phyloP scores from a whole-genome alignment of 208 protist genomes.

The Leishmania gerbilli region DNA sequence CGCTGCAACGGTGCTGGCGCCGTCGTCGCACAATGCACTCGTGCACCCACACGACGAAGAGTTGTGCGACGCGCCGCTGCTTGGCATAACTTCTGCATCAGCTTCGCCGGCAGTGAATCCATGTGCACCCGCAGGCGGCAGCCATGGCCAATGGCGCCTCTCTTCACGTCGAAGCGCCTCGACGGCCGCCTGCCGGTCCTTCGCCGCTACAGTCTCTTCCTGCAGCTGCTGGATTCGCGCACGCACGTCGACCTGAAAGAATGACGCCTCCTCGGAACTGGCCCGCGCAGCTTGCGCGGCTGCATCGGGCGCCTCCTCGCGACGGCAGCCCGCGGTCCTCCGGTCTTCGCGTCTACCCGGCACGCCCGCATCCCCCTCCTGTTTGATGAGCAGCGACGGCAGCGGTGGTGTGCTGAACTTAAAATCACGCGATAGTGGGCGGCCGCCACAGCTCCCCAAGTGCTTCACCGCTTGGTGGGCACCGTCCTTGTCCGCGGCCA shows the following conservation, averaged over 20 bases:
- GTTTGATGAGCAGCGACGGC: conserved; percentile 24
- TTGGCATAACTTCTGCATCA: neutral
- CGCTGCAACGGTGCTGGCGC: neutral
- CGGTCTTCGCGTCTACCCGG: neutral
- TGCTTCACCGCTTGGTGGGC: conserved; percentile 49
- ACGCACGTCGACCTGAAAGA: conserved; percentile 68
- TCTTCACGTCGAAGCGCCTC: conserved; percentile 7
- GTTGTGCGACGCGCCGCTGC: neutral
- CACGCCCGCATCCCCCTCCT: neutral
- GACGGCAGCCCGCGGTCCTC: neutral
- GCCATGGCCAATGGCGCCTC: neutral
- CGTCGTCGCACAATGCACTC: neutral
- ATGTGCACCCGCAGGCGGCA: neutral
- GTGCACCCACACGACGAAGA: neutral
- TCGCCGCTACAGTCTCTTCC: conserved; percentile 1
- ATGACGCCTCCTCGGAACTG: conserved; percentile 19
- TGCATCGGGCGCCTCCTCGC: neutral
- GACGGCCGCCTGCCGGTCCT: neutral
- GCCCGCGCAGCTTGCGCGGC: neutral
- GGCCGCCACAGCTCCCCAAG: conserved; percentile 33
- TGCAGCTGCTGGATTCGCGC: conserved; percentile 23
- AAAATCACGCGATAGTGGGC: conserved; percentile 39
- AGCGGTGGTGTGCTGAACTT: conserved; percentile 60
- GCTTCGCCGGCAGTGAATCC: neutral
- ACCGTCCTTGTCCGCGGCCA: neutral